phyloP scores from a whole-genome alignment of 164 flowering plant genomes.

The Vitis amurensis region DNA sequence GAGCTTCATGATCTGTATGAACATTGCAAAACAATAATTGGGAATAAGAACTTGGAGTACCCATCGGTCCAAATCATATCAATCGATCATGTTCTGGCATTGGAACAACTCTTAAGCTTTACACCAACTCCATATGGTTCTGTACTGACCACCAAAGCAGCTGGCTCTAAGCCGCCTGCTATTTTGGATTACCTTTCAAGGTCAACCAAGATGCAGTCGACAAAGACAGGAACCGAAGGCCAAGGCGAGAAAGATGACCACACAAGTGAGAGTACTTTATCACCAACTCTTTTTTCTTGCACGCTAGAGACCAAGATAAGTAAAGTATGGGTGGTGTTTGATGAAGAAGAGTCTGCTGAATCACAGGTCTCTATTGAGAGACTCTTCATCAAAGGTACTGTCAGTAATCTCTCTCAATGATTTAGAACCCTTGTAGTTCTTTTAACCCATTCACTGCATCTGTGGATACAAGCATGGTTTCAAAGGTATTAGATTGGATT shows the following conservation, averaged over 20 bases:
- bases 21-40: constrained; percentile 46
- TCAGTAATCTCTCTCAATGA: not conserved
- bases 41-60: constrained; percentile 48
- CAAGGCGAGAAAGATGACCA: constrained; percentile 7
- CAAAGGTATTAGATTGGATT: no score
- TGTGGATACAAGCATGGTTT: no score
- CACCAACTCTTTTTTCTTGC: constrained; percentile 24
- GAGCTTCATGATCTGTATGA: constrained; percentile 48
- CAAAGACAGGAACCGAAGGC: not conserved
- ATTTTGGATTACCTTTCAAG: constrained; percentile 5
- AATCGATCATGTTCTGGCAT: constrained; percentile 31
- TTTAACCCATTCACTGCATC: no score
- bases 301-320: constrained; percentile 51
- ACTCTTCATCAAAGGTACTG: not conserved
- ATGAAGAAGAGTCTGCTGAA: constrained; percentile 25
- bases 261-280: not conserved
- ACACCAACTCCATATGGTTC: not conserved
- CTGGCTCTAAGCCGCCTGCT: not conserved
- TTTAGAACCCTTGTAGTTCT: no score
- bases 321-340: constrained; percentile 55
- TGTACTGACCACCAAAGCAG: not conserved
- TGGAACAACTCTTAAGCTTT: constrained; percentile 31
- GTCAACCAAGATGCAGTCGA: not conserved
- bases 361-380: not conserved
- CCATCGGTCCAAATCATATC: constrained; percentile 51